Base-by-base conservation (phyloP, 1,284 basidiomycete species). In the Xerocomus cyaneibrunnescens region DNA sequence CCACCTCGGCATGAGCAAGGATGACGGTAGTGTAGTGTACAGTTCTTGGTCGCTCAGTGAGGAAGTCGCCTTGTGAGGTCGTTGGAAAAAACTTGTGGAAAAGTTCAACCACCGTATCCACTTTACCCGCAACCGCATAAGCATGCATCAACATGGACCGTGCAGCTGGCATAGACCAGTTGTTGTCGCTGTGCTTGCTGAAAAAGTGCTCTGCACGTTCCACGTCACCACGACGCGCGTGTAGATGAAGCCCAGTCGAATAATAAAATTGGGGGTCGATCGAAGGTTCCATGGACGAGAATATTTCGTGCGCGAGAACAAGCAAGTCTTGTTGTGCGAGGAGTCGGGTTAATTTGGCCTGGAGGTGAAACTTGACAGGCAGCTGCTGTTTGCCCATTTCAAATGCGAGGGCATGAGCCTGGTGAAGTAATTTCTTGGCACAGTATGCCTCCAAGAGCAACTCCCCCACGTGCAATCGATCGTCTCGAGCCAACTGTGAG, bases 21-120 rank as follows among this genome's bases (percentile, higher is more conserved):
- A 92, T 74, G 57, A 87, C 72, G 34, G 79, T 69, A 30, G 76
- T 74, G 62, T 79, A 88, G 58, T 87, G 83, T 45, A 71, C 48
- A 23, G 77, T 59, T 30, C 65, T 67, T 21, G 85, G 83, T 9
- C 59, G 58, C 41, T 72, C 63, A 27, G 49, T 52, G 19, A 69
- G 65, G 39, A 59, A 53, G 22, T 68, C 66, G 14, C 70, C 46
- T 1, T 37, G 50, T 7, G 45, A 13, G 14, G 54, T 50, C 2
- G 23, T 35, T 3, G 80, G 77, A 58, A 82, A 88, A 58, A 78
- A 77, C 22, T 76, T 54, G 56, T 81, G 60, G 66, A 89, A 89
- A 25, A 81, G 64, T 35, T 71, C 62, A 12, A 76, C 67, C n/a
- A 77, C 77, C 27, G 69, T 66, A n/a, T 71, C 62, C 3, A 66